A percentile compares a stretch with the other conserved stretches of the same genome.
phyloP scores from a whole-genome alignment of 495 filamentous ascomycete species.

The Lasiosphaeria hispida region DNA sequence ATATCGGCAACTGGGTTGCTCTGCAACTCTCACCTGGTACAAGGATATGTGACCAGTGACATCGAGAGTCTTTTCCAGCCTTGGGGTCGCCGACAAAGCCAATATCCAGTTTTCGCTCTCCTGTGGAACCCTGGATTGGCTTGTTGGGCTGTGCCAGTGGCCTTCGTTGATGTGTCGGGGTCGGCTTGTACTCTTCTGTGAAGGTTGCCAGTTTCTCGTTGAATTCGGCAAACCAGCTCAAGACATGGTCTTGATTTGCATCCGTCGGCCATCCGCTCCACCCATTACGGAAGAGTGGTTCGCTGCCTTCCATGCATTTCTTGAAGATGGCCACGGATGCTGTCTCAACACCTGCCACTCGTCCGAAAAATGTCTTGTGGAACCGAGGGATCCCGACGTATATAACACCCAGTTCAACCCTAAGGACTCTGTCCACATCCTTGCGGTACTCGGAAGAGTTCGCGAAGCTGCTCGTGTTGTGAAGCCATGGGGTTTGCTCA shows the following conservation, averaged over 20 bases:
- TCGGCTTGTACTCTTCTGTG: conserved; percentile 19
- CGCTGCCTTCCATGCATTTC: conserved; percentile 34
- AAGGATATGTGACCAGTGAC: conserved; percentile 46
- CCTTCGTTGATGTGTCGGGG: conserved; percentile 28
- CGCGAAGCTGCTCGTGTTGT: conserved; percentile 43
- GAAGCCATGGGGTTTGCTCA: conserved; percentile 40
- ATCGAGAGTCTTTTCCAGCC: conserved; percentile 29
- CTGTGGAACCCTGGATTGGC: conserved; percentile 39
- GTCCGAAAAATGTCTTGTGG: conserved; percentile 38
- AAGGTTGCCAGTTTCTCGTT: conserved; percentile 32
- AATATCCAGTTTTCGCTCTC: conserved; percentile 42
- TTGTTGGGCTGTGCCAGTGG: conserved; percentile 34
- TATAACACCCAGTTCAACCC: conserved; percentile 36
- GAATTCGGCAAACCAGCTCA: conserved; percentile 37
- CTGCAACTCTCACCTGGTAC: conserved; percentile 48
- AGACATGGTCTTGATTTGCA: conserved; percentile 30
- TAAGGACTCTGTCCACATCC: conserved; percentile 41
- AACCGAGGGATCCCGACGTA: conserved; percentile 39
- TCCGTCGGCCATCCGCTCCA: conserved; percentile 35
- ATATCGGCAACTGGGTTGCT: conserved; percentile 42
- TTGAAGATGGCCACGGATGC: conserved; percentile 37
- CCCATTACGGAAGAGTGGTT: conserved; percentile 29
- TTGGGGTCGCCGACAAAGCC: conserved; percentile 40
- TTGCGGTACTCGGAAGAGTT: conserved; percentile 44
- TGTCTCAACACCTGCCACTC: conserved; percentile 30